These are phyloP conservation scores for Eragrostis curvula DNA, from an alignment of 176 grass and related monocot species.

Conservation along the genomic window DNA sequence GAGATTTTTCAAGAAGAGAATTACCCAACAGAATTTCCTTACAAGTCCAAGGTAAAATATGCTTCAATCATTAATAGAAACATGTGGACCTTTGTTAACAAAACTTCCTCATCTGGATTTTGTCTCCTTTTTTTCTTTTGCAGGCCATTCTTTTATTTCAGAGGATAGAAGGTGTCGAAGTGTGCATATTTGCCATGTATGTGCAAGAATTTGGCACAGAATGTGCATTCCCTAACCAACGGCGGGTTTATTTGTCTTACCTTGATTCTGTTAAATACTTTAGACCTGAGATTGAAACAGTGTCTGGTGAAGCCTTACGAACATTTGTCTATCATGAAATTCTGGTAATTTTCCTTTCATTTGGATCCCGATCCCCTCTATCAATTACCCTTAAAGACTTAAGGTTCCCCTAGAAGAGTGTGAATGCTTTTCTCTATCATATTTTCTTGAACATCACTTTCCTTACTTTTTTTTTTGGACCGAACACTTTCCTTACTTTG, in stretches of 20 bases:
- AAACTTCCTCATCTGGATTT: background rate
- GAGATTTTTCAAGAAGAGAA: slow-evolving; percentile 85
- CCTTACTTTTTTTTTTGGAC: background rate
- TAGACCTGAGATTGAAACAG: slow-evolving; percentile 79
- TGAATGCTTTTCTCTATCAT: background rate
- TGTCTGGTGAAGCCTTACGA: slow-evolving; percentile 76
- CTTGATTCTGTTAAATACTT: slow-evolving; percentile 98
- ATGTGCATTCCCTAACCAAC: slow-evolving; percentile 79
- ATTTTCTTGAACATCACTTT: background rate
- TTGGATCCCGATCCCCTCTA: background rate
- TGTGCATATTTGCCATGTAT: slow-evolving; percentile 95
- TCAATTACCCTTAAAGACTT: background rate
- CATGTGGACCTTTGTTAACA: slow-evolving; percentile 21
- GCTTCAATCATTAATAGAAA: slow-evolving; percentile 10
- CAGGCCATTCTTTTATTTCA: slow-evolving; percentile 96
- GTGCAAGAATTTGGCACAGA: slow-evolving; percentile 97
- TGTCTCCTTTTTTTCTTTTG: slow-evolving; percentile 36
- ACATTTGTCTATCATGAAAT: slow-evolving; percentile 98
- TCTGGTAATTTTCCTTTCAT: slow-evolving; percentile 59
- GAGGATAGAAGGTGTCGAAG: slow-evolving; percentile 95
- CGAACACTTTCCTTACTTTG: background rate
- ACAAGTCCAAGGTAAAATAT: slow-evolving; percentile 89
- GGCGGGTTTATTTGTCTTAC: slow-evolving; percentile 90
- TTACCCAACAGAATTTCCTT: slow-evolving; percentile 86
- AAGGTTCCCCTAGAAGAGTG: background rate